These are phyloP conservation scores for Cyberlindnera xishuangbannaensis DNA, from an alignment of 805 yeast species.

Conservation along the genomic window DNA sequence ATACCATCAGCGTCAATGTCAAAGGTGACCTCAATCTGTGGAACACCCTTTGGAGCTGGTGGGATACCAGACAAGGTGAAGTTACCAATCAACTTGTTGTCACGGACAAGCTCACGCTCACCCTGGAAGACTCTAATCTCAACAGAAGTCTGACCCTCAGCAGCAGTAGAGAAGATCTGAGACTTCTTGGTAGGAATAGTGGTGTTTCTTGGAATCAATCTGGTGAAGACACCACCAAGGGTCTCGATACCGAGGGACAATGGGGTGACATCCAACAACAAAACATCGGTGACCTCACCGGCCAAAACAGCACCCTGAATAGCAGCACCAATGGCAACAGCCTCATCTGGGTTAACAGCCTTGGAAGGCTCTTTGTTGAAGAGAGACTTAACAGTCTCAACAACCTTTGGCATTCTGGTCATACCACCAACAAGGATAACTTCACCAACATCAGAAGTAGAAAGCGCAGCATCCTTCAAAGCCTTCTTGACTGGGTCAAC, in stretches of 20 bases:
- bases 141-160: constrained; percentile 99
- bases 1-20: constrained; percentile 46
- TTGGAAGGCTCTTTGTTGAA: constrained; percentile 66
- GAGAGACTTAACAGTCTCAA: constrained; percentile 53
- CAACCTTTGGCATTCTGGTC: constrained; percentile 84
- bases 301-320: constrained; percentile 84
- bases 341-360: constrained; percentile 82
- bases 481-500: constrained; percentile 74
- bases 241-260: constrained; percentile 98
- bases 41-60: constrained; percentile 72
- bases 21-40: constrained; percentile 72
- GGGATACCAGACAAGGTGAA: constrained; percentile 71
- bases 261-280: constrained; percentile 98
- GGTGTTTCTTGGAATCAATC: constrained; percentile 97
- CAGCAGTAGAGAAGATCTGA: constrained; percentile 94
- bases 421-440: constrained; percentile 81
- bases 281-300: constrained; percentile 82
- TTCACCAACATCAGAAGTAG: constrained; percentile 65
- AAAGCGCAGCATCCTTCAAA: constrained; percentile 64
- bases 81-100: constrained; percentile 75
- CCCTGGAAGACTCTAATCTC: constrained; percentile 98
- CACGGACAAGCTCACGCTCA: constrained; percentile 75
- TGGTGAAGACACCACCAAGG: constrained; percentile 99
- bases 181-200: constrained; percentile 99
- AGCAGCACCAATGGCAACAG: constrained; percentile 87